Conservation (phyloP, 2,329 filamentous ascomycete species). For the Ophiostoma piceae region DNA sequence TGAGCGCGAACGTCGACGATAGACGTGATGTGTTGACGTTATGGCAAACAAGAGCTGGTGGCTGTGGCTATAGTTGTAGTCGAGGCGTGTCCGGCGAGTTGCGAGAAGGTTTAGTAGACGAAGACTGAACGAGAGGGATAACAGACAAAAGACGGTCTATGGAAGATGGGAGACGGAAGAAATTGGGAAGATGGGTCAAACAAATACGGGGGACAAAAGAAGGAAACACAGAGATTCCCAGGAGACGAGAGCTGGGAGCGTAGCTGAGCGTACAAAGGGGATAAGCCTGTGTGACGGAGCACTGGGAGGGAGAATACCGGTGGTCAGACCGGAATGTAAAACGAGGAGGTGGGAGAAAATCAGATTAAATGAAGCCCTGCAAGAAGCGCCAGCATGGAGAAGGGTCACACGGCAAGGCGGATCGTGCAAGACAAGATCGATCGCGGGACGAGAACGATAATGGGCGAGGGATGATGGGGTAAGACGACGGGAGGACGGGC, state of each 20-base stretch:
- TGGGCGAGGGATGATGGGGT: neutral
- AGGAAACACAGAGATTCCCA: neutral
- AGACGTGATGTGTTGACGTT: neutral
- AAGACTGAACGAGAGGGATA: neutral
- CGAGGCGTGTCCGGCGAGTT: neutral
- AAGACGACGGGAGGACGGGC: neutral
- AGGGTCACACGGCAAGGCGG: conserved; percentile 10
- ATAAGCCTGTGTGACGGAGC: neutral
- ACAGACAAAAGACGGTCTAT: neutral
- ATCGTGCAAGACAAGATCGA: neutral
- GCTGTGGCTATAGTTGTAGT: neutral
- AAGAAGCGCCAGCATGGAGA: neutral
- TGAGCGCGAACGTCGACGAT: neutral
- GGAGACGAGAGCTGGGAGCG: neutral
- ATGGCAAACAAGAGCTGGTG: neutral
- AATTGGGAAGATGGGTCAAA: neutral
- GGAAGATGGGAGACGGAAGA: neutral
- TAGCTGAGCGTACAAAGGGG: conserved; percentile 8
- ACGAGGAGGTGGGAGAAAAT: neutral
- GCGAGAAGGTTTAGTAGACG: no score
- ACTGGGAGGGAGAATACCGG: neutral
- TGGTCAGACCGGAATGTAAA: conserved; percentile 7
- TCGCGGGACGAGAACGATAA: neutral
- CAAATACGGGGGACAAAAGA: neutral
- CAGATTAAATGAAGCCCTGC: neutral